Evolutionary conservation across 306 rosid species (phyloP), one percentile per base, ranked within the genome.

Genomic region (Acmispon strigosus): DNA sequence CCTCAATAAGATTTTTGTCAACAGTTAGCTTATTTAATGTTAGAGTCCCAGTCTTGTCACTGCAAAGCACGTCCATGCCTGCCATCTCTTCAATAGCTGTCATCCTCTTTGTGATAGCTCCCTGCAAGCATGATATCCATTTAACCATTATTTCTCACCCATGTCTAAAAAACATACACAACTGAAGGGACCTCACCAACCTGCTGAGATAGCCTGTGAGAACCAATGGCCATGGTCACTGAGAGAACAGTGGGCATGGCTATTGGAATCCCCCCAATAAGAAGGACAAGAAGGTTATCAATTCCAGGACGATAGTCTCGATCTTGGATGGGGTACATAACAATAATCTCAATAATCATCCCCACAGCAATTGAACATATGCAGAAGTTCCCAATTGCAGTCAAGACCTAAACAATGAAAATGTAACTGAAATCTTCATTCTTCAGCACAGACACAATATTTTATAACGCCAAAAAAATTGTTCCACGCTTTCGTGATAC

Each of bases 61-160:
- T 91, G 86, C 96, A 91, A 80, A 91, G 97, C 66, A 91, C 97
- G 45, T 91, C 97, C 97, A 91, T 92, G 77, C 98, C 96, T 1
- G 98, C 98, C 98, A 92, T 92, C 79, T 92, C 98, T 80, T 92
- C 98, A 57, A 91, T 91, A 51, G 97, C 97, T 15, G 97, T 91
- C 97, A 91, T 91, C 81, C 97, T 84, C 84, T 91, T 91, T 41
- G 97, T 91, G 77, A 91, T 91, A 66, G 97, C 97, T 49, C 97
- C 97, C 97, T 91, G 68, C 56, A 83, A 20, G 36, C 52, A 85
- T 69, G 18, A 58, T 47, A 27, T 5, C 70, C n/a, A 22, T 15
- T 14, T 73, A 62, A 62, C 66, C 66, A 37, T 15, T 56, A 43
- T 13, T 59, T 67, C 54, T 29, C n/a, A 43, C 39, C 44, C 20